phyloP scores from a whole-genome alignment of 768 basidiomycete genomes.

The Holtermannia corniformis region DNA sequence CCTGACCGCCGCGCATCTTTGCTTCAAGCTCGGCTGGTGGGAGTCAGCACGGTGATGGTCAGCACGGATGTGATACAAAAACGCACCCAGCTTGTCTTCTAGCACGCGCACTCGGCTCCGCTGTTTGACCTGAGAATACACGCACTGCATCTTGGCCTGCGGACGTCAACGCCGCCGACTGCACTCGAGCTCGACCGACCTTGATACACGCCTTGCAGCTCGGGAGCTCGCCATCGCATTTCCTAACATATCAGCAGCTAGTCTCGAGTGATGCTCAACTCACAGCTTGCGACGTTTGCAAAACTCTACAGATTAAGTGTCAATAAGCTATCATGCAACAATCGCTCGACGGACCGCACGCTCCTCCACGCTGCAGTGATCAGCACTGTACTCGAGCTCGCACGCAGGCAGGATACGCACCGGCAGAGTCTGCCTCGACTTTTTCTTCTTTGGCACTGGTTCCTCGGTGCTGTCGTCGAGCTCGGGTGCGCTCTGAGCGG shows the following conservation, averaged over 20 bases:
- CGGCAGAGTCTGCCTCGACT: neutral
- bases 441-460: neutral
- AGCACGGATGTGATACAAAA: neutral
- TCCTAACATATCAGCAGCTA: neutral
- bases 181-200: neutral
- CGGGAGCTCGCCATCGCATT: neutral
- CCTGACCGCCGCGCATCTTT: too few species aligned
- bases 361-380: neutral
- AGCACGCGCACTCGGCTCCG: constrained; percentile 21
- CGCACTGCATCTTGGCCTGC: constrained; percentile 17
- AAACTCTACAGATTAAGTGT: neutral
- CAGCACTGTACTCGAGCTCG: neutral
- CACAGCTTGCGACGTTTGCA: neutral
- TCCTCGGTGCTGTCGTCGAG: neutral
- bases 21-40: too few species aligned
- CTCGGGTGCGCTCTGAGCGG: neutral
- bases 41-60: too few species aligned
- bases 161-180: constrained; percentile 3
- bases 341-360: too few species aligned
- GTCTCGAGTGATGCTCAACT: neutral
- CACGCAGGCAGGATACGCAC: neutral
- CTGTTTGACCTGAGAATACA: constrained; percentile 33
- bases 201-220: neutral
- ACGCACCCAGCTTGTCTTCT: constrained; percentile 26
- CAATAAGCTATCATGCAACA: too few species aligned